A percentile compares a stretch with the other conserved stretches of the same genome.
Evolutionary conservation across 2,329 filamentous ascomycete genomes (phyloP).

Genomic region (Colletotrichum shisoi): DNA sequence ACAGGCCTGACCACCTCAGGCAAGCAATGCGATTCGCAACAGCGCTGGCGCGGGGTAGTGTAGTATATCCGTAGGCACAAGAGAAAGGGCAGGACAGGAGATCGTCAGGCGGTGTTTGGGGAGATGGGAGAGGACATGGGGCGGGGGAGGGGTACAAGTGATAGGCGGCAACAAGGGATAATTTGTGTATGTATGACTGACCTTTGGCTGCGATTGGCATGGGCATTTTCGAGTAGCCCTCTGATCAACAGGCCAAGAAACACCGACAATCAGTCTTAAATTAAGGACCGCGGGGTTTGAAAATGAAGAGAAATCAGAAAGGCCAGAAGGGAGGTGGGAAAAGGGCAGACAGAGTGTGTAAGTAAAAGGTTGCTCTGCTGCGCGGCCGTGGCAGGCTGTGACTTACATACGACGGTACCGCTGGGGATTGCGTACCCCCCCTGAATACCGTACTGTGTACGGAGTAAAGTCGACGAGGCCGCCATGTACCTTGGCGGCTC

Average conservation of each 20-base stretch:
- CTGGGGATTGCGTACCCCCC: conserved; percentile 4
- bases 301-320: background rate
- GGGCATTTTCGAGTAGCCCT: conserved; percentile 32
- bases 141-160: conserved; percentile 19
- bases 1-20: conserved; percentile 39
- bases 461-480: conserved; percentile 4
- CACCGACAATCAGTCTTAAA: background rate
- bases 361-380: conserved; percentile 4
- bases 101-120: conserved; percentile 34
- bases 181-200: conserved; percentile 24
- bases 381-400: conserved; percentile 2
- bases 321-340: conserved; percentile 4
- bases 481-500: conserved; percentile 6
- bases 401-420: conserved; percentile 12
- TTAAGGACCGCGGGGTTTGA: conserved; percentile 15
- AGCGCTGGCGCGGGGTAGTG: conserved; percentile 33
- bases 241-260: conserved; percentile 20
- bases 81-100: conserved; percentile 21
- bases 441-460: background rate
- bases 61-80: background rate
- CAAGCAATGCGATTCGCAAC: conserved; percentile 37
- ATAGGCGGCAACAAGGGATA: conserved; percentile 27
- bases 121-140: conserved; percentile 18
- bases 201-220: conserved; percentile 39
- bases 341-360: conserved; percentile 7